phyloP scores from a whole-genome alignment of 192 early-diverging fungal genomes.

The Gamsiella multidivaricata region DNA sequence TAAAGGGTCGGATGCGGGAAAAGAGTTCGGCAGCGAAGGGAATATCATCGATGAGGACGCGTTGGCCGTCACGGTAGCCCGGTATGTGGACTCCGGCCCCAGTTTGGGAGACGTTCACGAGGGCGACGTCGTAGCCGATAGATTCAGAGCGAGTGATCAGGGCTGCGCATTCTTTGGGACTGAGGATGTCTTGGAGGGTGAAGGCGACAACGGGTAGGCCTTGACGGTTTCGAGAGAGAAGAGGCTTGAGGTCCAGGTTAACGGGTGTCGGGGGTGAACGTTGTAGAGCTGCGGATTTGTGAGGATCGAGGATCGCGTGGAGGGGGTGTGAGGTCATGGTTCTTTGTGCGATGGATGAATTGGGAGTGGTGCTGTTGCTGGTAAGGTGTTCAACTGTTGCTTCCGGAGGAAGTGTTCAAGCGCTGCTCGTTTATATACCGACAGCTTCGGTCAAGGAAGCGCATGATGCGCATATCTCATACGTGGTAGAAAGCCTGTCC shows the following conservation, averaged over 20 bases:
- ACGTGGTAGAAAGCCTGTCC: too few relatives aligned
- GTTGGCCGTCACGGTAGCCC: constrained; percentile 35
- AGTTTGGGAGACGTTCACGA: constrained; percentile 38
- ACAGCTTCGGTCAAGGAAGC: too few relatives aligned
- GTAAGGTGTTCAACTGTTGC: too few relatives aligned
- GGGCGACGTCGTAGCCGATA: constrained; percentile 42
- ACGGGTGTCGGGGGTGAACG: neutral
- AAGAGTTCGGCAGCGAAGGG: constrained; percentile 26
- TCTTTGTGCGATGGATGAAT: too few relatives aligned
- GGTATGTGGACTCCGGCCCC: constrained; percentile 27
- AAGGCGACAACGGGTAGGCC: constrained; percentile 21
- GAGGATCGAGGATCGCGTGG: constrained; percentile 7
- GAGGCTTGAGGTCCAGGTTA: constrained; percentile 28
- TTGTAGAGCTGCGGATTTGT: neutral
- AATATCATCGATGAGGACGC: constrained; percentile 49
- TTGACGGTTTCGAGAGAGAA: constrained; percentile 10
- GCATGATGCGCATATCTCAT: too few relatives aligned
- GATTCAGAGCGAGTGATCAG: constrained; percentile 47
- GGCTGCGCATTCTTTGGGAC: constrained; percentile 50
- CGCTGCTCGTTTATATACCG: too few relatives aligned
- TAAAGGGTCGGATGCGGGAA: constrained; percentile 28
- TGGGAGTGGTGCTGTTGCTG: too few relatives aligned
- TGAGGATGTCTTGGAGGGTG: constrained; percentile 41
- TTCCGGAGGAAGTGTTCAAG: too few relatives aligned
- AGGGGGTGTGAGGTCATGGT: too few relatives aligned